Evolutionary conservation across 116 monocot species (phyloP).

Genomic region (Trichopus zeylanicus): DNA sequence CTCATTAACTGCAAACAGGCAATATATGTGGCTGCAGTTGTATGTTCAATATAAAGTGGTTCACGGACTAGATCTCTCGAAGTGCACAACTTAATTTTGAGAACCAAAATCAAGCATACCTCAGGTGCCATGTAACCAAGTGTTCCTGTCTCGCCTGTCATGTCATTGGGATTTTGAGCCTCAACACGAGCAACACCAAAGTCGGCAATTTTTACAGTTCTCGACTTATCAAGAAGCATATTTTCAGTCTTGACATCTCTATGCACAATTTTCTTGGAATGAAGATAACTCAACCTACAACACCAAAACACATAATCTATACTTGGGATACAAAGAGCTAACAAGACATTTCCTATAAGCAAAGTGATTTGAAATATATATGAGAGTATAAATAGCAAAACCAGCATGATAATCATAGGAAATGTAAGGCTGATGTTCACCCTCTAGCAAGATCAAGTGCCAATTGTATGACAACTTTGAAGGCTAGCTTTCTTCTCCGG

Average conservation of each 20-base stretch:
- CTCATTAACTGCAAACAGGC: no score
- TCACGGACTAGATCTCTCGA: no score
- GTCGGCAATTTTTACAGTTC: constrained; percentile 79
- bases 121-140: constrained; percentile 95
- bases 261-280: constrained; percentile 81
- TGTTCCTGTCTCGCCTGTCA: constrained; percentile 91
- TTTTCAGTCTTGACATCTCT: constrained; percentile 88
- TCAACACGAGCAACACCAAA: constrained; percentile 91
- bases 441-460: constrained; percentile 72
- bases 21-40: no score
- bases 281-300: constrained; percentile 70
- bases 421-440: constrained; percentile 15
- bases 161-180: constrained; percentile 82
- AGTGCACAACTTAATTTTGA: no score
- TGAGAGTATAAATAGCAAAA: neutral
- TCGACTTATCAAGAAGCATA: constrained; percentile 61
- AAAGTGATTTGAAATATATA: neutral
- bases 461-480: constrained; percentile 62
- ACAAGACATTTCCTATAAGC: no score
- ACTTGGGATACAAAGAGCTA: no score
- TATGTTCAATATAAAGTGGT: no score
- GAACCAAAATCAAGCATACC: no score
- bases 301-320: neutral
- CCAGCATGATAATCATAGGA: neutral
- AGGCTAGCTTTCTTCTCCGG: constrained; percentile 47